Conservation (phyloP, 2,329 filamentous ascomycete species). For the Trichoderma afroharzianum region DNA sequence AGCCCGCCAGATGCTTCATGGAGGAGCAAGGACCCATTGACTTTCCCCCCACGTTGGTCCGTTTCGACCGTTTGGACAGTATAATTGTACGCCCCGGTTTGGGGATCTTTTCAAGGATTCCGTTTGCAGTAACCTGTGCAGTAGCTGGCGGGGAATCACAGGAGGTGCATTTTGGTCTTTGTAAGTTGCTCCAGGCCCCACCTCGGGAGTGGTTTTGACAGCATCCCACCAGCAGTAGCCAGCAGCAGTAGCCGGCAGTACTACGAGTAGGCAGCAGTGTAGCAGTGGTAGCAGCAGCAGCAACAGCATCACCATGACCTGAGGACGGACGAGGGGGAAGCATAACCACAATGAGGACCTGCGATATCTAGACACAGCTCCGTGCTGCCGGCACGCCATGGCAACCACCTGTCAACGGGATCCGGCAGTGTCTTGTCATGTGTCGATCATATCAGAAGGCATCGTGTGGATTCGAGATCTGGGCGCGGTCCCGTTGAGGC, state of each 20-base stretch:
- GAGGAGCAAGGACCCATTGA: neutral
- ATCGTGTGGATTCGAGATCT: neutral
- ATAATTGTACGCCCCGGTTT: slow-evolving; percentile 12
- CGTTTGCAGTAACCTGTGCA: slow-evolving; percentile 1
- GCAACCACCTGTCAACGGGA: neutral
- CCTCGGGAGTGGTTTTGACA: slow-evolving; percentile 13
- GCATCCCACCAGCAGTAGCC: neutral
- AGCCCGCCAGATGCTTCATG: neutral
- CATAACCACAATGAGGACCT: neutral
- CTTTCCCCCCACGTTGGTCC: slow-evolving; percentile 9
- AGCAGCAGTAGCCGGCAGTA: neutral
- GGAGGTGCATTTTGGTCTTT: neutral
- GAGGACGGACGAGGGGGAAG: neutral
- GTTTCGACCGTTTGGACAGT: slow-evolving; percentile 3
- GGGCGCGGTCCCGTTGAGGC: neutral
- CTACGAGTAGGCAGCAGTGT: neutral
- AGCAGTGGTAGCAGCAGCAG: neutral
- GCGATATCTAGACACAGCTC: slow-evolving; percentile 5
- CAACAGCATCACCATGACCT: neutral
- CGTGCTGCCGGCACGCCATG: neutral
- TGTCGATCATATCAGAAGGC: neutral
- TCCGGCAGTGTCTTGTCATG: neutral
- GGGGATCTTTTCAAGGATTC: neutral
- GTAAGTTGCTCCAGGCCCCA: neutral
- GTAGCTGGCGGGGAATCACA: slow-evolving; percentile 5